Evolutionary conservation across 2,329 filamentous ascomycete genomes (phyloP), one percentile per base, ranked within the genome.

Genomic region (Fusarium chaquense): DNA sequence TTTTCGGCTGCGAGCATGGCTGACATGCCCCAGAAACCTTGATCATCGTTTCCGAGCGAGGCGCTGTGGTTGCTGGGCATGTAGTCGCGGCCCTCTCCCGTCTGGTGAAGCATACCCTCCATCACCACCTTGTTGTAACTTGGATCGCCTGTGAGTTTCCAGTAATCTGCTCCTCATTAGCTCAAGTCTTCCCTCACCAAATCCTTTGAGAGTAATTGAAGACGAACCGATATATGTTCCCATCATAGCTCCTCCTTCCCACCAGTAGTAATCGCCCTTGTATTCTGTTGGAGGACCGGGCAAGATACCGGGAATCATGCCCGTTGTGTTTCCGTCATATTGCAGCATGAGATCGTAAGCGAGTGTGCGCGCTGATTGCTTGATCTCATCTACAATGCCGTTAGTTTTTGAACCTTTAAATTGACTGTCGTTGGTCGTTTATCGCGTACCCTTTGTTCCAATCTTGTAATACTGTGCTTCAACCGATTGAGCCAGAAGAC

Each of bases 211-310:
- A 30, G 11, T 6, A 12, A 18, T 6, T 18, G 16, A n/a, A 5
- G 18, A 64, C 71, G 35, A 26, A 75, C 73, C 89, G 44, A 93
- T 83, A 71, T 91, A 81, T 1, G 89, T 86, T 67, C 89, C 88
- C 84, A 91, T 91, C 80, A 93, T 83, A 16, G 89, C 87, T 54
- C 89, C 87, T 7, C 88, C 88, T 76, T 93, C 88, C 90, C 90
- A 93, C 90, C 90, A 93, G 82, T 92, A 92, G 77, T 90, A 91
- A 65, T 86, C 83, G 68, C 86, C 86, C 53, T 75, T 76, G 18
- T 76, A 67, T 33, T 76, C 75, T 2, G 77, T 75, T 69, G 86
- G 86, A 56, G 87, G 87, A 0, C 86, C 86, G 2, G 86, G 86
- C 13, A 89, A 77, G 70, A 87, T 88, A 35, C 87, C 87, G 10